phyloP scores from a whole-genome alignment of 1,284 basidiomycete genomes.

The Trametes hirsuta region DNA sequence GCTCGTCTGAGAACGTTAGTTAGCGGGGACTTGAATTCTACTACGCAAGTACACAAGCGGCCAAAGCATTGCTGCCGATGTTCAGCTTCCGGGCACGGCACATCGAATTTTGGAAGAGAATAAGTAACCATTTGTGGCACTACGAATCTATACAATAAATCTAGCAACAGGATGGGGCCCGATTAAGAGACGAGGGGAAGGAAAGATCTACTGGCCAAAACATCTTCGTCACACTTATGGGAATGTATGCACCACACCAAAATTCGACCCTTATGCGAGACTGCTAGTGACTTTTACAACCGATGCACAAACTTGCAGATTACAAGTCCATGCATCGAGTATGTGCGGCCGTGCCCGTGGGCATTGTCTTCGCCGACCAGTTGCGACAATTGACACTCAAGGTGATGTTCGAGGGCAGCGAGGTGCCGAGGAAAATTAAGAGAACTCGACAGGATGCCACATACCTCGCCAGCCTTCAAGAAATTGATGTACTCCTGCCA shows the following conservation, averaged over 20 bases:
- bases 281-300: no score
- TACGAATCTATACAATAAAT: constrained; percentile 14
- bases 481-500: constrained; percentile 86
- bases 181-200: not conserved
- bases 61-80: not conserved
- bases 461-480: constrained; percentile 77
- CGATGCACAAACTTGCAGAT: no score
- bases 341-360: no score
- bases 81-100: not conserved
- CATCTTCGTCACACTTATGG: no score
- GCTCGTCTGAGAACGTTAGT: constrained; percentile 16
- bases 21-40: constrained; percentile 3
- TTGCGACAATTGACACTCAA: no score
- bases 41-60: not conserved
- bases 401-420: not conserved
- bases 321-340: no score
- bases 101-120: not conserved
- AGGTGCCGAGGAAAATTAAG: not conserved
- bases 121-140: not conserved
- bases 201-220: not conserved
- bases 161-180: constrained; percentile 7
- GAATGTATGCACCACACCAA: no score
- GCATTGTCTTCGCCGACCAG: no score
- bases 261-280: no score
- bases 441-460: constrained; percentile 24